Evolutionary conservation across 345 rosid species (phyloP).

Genomic region (Atalantia buxifolia): DNA sequence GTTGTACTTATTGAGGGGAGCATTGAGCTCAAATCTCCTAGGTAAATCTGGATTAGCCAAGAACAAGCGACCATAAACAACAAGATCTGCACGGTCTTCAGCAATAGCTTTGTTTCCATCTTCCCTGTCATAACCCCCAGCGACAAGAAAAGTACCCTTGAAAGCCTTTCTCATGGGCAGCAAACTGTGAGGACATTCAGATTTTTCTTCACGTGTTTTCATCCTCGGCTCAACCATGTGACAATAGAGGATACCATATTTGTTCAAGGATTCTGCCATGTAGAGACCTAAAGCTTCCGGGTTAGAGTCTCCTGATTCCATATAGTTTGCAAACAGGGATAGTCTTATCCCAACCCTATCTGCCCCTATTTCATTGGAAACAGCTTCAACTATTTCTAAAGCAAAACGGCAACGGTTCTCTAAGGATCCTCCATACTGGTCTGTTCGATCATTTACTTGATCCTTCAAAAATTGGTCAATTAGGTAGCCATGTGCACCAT

Average conservation of each 20-base stretch:
- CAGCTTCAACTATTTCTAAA: slow-evolving; percentile 62
- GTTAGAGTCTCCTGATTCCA: slow-evolving; percentile 58
- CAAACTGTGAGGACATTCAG: slow-evolving; percentile 32
- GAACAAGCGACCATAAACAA: slow-evolving; percentile 60
- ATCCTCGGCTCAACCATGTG: slow-evolving; percentile 71
- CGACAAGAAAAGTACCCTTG: slow-evolving; percentile 55
- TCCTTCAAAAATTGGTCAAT: slow-evolving; percentile 76
- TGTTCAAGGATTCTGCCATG: slow-evolving; percentile 61
- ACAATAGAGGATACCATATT: slow-evolving; percentile 53
- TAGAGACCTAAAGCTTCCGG: slow-evolving; percentile 55
- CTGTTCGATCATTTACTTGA: slow-evolving; percentile 64
- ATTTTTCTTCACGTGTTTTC: slow-evolving; percentile 27
- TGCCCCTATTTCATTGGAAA: slow-evolving; percentile 63
- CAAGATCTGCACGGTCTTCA: slow-evolving; percentile 48
- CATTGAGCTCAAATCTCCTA: slow-evolving; percentile 54
- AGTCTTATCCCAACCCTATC: slow-evolving; percentile 67
- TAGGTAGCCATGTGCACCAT: slow-evolving; percentile 70
- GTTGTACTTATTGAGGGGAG: slow-evolving; percentile 55
- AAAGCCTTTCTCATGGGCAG: slow-evolving; percentile 65
- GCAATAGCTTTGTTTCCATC: slow-evolving; percentile 53
- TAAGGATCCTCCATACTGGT: slow-evolving; percentile 64
- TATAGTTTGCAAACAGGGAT: slow-evolving; percentile 49
- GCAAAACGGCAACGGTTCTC: slow-evolving; percentile 69
- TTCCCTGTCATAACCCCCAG: slow-evolving; percentile 54
- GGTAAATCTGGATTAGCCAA: slow-evolving; percentile 77